Percentiles rank a stretch among this genome's conserved stretches.
phyloP scores from a whole-genome alignment of 176 grass and related monocot genomes.

The Zea luxurians region DNA sequence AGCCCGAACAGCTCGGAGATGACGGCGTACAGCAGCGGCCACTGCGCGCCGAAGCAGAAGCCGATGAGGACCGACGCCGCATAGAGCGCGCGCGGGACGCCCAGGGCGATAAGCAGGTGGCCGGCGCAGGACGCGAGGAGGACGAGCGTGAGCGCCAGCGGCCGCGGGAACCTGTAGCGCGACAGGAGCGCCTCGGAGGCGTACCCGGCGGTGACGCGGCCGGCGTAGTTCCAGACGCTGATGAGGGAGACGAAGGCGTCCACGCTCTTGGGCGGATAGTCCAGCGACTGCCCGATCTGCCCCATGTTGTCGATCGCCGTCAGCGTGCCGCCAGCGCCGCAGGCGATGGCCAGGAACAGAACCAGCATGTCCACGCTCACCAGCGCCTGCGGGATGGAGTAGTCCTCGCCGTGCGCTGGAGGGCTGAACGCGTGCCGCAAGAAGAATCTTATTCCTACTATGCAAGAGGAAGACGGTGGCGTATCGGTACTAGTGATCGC shows the following conservation, averaged over 20 bases:
- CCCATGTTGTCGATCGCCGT: conserved; percentile 96
- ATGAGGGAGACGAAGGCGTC: conserved; percentile 65
- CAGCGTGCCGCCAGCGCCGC: conserved; percentile 32
- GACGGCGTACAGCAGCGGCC: conserved; percentile 48
- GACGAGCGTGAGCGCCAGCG: conserved; percentile 39
- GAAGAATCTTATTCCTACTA: not conserved
- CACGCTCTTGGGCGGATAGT: conserved; percentile 34
- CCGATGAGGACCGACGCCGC: conserved; percentile 63
- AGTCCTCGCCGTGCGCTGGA: conserved; percentile 39
- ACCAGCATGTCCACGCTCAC: conserved; percentile 47
- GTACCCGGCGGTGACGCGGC: conserved; percentile 58
- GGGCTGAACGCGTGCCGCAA: conserved; percentile 10
- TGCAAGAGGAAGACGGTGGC: not conserved
- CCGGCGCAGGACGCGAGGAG: conserved; percentile 43
- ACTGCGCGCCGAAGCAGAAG: conserved; percentile 85
- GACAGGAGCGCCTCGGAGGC: conserved; percentile 29
- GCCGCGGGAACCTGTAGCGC: conserved; percentile 31
- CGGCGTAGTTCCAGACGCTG: conserved; percentile 89
- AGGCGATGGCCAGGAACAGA: no score
- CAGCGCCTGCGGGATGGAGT: conserved; percentile 50
- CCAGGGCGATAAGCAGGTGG: conserved; percentile 48
- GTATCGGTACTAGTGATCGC: not conserved
- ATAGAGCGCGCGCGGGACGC: conserved; percentile 51
- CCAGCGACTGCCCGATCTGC: conserved; percentile 67
- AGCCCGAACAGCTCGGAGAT: conserved; percentile 33